Evolutionary conservation across 2,329 filamentous ascomycete genomes (phyloP).

Genomic region (Seiridium cupressi): DNA sequence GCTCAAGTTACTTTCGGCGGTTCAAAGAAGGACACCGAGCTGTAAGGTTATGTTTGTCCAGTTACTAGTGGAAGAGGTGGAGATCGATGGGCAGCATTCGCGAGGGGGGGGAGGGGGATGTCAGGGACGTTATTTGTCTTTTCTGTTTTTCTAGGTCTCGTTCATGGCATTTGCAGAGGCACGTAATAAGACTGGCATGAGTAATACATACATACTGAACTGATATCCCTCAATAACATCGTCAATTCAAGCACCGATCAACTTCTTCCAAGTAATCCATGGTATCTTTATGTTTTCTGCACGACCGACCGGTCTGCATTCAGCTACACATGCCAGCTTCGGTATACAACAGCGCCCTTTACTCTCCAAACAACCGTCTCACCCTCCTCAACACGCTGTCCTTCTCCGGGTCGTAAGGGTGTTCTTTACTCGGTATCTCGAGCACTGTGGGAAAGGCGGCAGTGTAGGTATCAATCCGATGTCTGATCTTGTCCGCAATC

Average conservation of each 20-base stretch:
- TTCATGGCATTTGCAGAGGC: not conserved
- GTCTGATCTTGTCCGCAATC: slow-evolving; percentile 92
- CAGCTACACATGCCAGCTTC: not conserved
- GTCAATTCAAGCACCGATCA: not conserved
- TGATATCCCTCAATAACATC: not conserved
- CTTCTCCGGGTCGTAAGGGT: slow-evolving; percentile 98
- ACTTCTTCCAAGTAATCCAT: not conserved
- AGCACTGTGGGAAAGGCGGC: slow-evolving; percentile 94
- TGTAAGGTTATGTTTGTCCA: slow-evolving; percentile 24
- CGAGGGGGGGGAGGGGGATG: too few species aligned
- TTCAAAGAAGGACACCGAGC: slow-evolving; percentile 37
- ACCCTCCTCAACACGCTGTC: slow-evolving; percentile 95
- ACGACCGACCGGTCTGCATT: not conserved
- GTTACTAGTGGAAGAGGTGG: too few species aligned
- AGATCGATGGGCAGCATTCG: too few species aligned
- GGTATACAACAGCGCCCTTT: slow-evolving; percentile 23
- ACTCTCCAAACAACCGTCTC: slow-evolving; percentile 66
- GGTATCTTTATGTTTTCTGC: slow-evolving; percentile 11
- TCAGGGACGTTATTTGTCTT: too few species aligned
- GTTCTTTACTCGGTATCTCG: slow-evolving; percentile 98
- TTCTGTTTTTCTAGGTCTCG: not conserved
- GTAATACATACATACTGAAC: too few species aligned
- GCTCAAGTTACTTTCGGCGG: slow-evolving; percentile 66
- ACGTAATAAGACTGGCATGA: not conserved
- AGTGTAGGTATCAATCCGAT: slow-evolving; percentile 86